A percentile compares a stretch with the other conserved stretches of the same genome.
Conservation (phyloP, 2,329 filamentous ascomycete genomes). For the Leptographium flavum region DNA sequence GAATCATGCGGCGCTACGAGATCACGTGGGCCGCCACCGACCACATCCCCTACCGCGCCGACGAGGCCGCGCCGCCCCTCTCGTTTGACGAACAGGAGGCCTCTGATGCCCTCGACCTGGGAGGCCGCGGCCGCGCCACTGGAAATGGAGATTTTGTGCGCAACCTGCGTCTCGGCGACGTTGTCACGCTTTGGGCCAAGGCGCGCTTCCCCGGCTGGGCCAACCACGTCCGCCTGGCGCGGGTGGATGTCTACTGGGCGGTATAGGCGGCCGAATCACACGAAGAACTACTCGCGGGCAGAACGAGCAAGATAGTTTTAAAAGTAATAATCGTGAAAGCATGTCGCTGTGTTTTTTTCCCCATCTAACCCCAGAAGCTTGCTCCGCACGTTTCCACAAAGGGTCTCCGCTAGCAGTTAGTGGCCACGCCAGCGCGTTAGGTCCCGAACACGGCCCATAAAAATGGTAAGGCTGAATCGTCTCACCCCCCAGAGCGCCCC, state of each 20-base stretch:
- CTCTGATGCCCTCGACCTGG: constrained; percentile 18
- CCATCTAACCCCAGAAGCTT: too few species aligned
- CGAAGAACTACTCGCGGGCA: too few species aligned
- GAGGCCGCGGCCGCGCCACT: constrained; percentile 31
- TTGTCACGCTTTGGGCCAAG: constrained; percentile 47
- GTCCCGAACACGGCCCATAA: too few species aligned
- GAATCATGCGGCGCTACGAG: constrained; percentile 23
- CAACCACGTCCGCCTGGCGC: constrained; percentile 34
- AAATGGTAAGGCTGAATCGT: not conserved
- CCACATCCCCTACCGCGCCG: constrained; percentile 15
- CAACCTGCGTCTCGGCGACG: constrained; percentile 41
- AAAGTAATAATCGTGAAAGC: too few species aligned
- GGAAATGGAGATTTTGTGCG: constrained; percentile 41
- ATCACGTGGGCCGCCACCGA: constrained; percentile 42
- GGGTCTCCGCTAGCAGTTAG: too few species aligned
- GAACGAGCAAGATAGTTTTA: not conserved
- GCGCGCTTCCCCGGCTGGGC: constrained; percentile 40
- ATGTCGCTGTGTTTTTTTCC: too few species aligned
- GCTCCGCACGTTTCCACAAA: too few species aligned
- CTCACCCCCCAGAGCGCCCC: too few species aligned
- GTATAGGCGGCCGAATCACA: constrained; percentile 21
- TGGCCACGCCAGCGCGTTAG: too few species aligned
- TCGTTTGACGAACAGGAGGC: constrained; percentile 11
- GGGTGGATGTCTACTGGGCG: constrained; percentile 46
- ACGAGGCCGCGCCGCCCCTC: constrained; percentile 20